Percentiles rank a stretch among this genome's conserved stretches.
Evolutionary conservation across 345 rosid genomes (phyloP).

Genomic region (Eucalyptus cloeziana): DNA sequence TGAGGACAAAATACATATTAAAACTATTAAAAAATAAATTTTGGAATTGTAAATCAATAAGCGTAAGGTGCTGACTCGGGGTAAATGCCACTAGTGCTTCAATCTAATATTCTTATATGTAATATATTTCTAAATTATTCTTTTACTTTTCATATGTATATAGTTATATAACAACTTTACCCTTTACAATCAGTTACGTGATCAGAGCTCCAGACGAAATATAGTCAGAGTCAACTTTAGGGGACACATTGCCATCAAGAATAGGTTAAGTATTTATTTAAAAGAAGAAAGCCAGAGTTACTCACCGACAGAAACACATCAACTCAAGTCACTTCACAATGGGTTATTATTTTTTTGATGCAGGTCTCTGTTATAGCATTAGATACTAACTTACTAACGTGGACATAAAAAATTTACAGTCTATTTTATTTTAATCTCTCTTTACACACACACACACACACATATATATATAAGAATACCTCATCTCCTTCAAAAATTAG

Average conservation of each 20-base stretch:
- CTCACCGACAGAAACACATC: not conserved
- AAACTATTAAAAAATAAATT: not conserved
- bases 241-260: not conserved
- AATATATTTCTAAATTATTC: not conserved
- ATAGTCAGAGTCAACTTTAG: not conserved
- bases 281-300: not conserved
- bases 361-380: not conserved
- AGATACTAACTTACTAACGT: not conserved
- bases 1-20: not conserved
- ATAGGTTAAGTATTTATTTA: not conserved
- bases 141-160: not conserved
- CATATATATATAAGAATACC: not conserved
- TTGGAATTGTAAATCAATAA: not conserved
- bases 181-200: not conserved
- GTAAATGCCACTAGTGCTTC: not conserved
- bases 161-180: not conserved
- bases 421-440: not conserved
- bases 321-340: not conserved
- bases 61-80: not conserved
- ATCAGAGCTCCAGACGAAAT: not conserved
- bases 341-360: not conserved
- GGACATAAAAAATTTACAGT: not conserved
- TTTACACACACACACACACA: not conserved
- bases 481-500: not conserved
- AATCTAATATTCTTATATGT: not conserved